Evolutionary conservation across 2,329 filamentous ascomycete genomes (phyloP).

Genomic region (Apiospora pterosperma): DNA sequence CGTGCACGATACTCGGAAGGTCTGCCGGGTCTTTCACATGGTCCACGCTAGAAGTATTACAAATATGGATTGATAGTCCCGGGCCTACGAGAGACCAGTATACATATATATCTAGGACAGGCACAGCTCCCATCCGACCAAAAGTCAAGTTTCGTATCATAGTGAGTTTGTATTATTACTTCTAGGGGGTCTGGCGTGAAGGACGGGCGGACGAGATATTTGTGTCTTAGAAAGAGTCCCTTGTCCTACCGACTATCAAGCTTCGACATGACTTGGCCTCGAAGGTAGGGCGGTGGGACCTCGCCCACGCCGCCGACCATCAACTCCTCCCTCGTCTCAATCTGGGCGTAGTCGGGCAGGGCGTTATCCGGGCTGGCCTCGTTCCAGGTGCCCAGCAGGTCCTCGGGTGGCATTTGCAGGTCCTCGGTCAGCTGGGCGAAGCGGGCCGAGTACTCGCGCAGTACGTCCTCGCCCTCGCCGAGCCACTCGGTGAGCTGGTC

Average conservation of each 20-base stretch:
- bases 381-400: conserved; percentile 27
- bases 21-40: background rate
- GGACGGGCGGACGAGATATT: background rate
- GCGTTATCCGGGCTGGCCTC: conserved; percentile 27
- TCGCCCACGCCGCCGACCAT: conserved; percentile 29
- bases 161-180: background rate
- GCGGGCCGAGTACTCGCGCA: conserved; percentile 27
- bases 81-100: background rate
- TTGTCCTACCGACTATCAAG: background rate
- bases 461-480: conserved; percentile 25
- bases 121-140: background rate
- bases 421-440: conserved; percentile 24
- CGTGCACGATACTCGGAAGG: background rate
- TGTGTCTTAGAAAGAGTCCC: background rate
- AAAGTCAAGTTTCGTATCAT: background rate
- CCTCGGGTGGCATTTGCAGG: conserved; percentile 22
- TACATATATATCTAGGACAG: background rate
- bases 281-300: conserved; percentile 23
- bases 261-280: conserved; percentile 7
- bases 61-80: no score
- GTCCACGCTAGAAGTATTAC: background rate
- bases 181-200: background rate
- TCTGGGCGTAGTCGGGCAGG: conserved; percentile 23
- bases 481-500: conserved; percentile 26
- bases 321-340: conserved; percentile 25